Evolutionary conservation across 345 rosid species (phyloP).

Genomic region (Eucalyptus pauciflora): DNA sequence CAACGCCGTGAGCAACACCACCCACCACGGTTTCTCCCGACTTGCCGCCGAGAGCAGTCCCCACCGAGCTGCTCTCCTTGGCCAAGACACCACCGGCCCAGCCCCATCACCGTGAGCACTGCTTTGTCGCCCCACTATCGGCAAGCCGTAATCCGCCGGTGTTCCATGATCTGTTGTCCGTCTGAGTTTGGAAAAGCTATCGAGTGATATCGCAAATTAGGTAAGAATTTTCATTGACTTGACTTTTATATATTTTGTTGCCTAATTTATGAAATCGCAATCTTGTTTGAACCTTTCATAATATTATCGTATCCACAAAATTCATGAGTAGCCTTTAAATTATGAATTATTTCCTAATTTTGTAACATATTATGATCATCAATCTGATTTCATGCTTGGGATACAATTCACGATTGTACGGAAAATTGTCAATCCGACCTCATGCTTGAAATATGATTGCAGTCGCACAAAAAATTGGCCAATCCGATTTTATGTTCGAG

Average conservation of each 20-base stretch:
- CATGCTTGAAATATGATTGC: accelerated
- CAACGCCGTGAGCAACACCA: neutral
- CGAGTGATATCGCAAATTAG: neutral
- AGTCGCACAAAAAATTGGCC: too few relatives aligned
- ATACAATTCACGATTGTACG: accelerated
- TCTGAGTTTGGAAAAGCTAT: neutral
- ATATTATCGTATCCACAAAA: neutral
- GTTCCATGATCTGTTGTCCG: neutral
- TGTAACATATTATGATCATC: accelerated
- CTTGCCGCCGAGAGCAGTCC: neutral
- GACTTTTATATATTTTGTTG: neutral
- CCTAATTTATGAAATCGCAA: neutral
- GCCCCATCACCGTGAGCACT: neutral
- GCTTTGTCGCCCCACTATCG: accelerated
- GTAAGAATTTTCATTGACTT: neutral
- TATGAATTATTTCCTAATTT: neutral
- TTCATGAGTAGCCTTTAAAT: too few relatives aligned
- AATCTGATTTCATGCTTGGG: accelerated
- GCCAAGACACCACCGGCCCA: neutral
- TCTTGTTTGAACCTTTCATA: too few relatives aligned
- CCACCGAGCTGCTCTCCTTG: neutral
- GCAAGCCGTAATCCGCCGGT: accelerated
- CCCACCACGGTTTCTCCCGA: neutral
- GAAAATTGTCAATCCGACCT: too few relatives aligned
- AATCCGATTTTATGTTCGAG: accelerated